phyloP scores from a whole-genome alignment of 2,329 filamentous ascomycete genomes.

The Fusarium sterilihyphosum region DNA sequence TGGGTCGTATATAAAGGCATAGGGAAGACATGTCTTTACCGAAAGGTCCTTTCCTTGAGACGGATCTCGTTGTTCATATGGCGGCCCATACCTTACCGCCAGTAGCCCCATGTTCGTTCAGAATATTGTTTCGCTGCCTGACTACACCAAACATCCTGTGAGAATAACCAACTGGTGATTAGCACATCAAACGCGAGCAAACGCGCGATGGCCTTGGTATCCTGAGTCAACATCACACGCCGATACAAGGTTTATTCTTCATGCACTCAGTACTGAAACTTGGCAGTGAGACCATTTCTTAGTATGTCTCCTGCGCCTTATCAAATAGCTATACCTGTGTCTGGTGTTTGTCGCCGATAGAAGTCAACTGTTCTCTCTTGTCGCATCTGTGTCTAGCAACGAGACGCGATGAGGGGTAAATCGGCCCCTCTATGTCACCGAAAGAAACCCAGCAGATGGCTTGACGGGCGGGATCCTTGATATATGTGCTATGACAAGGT shows the following conservation, averaged over 20 bases:
- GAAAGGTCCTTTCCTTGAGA: not conserved
- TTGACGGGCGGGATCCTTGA: not conserved
- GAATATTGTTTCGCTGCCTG: not conserved
- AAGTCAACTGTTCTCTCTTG: constrained; percentile 18
- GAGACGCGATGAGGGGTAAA: constrained; percentile 26
- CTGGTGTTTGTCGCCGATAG: not conserved
- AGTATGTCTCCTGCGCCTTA: not conserved
- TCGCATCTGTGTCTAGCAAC: constrained; percentile 8
- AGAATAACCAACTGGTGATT: not conserved
- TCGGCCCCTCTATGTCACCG: constrained; percentile 10
- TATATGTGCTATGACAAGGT: not conserved
- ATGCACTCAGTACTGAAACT: not conserved
- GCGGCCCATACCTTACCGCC: not conserved
- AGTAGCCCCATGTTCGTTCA: not conserved
- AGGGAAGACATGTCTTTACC: not conserved
- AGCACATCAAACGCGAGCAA: not conserved
- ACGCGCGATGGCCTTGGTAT: not conserved
- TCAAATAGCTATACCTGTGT: not conserved
- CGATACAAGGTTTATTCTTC: not conserved
- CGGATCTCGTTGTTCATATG: not conserved
- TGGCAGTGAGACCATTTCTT: not conserved
- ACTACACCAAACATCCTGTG: not conserved
- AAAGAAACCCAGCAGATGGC: not conserved
- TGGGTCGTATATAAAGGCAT: constrained; percentile 21
- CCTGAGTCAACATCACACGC: not conserved